These are phyloP conservation scores for Cutaneotrichosporon sp. DNA, from an alignment of 1,284 basidiomycete genomes.

Conservation along the genomic window DNA sequence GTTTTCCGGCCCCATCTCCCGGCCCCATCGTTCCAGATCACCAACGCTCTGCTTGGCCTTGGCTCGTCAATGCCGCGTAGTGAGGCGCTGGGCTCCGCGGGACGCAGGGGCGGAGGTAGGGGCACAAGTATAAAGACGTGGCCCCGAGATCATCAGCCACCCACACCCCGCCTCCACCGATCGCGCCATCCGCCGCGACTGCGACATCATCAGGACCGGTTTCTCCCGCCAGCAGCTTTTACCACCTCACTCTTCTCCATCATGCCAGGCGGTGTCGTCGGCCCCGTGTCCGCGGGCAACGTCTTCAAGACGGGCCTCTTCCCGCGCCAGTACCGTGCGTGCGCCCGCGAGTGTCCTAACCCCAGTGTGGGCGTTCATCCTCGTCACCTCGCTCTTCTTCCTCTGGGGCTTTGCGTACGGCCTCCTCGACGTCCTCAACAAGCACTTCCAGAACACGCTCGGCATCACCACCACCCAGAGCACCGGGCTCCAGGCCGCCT, in stretches of 20 bases:
- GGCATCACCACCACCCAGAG: slow-evolving; percentile 75
- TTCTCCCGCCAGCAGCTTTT: background rate
- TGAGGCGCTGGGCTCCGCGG: too few species aligned
- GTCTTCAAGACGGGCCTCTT: slow-evolving; percentile 21
- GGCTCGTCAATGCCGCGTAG: too few species aligned
- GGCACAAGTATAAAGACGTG: too few species aligned
- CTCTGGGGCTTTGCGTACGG: slow-evolving; percentile 65
- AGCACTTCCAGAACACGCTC: slow-evolving; percentile 76
- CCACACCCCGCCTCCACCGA: too few species aligned
- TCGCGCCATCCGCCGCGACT: too few species aligned
- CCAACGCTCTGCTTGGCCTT: too few species aligned
- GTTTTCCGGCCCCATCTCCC: too few species aligned
- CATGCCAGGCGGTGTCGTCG: slow-evolving; percentile 19
- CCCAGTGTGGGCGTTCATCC: slow-evolving; percentile 60
- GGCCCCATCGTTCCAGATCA: too few species aligned
- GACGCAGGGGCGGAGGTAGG: too few species aligned
- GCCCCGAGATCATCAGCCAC: too few species aligned
- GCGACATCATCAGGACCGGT: background rate
- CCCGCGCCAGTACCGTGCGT: slow-evolving; percentile 20
- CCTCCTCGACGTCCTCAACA: slow-evolving; percentile 81
- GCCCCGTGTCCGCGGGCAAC: slow-evolving; percentile 9
- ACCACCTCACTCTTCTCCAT: too few species aligned
- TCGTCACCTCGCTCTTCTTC: slow-evolving; percentile 79
- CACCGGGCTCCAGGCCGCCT: slow-evolving; percentile 80
- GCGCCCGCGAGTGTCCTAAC: too few species aligned